These are phyloP conservation scores for Acanthamoeba rhysodes DNA, from an alignment of 208 protist genomes.

Conservation along the genomic window DNA sequence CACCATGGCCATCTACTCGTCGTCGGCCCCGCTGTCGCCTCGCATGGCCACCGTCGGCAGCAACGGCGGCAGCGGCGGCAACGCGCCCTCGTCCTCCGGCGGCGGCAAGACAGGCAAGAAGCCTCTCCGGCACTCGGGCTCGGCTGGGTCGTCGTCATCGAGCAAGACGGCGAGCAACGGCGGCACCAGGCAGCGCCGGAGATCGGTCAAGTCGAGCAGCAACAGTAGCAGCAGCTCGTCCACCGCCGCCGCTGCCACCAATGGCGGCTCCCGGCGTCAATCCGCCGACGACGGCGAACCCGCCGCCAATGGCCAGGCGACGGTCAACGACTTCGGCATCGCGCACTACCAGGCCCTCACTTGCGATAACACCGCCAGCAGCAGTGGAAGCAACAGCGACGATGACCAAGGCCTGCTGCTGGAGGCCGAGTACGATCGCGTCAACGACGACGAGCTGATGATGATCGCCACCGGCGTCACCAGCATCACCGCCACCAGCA, in stretches of 20 bases:
- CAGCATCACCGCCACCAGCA: not conserved
- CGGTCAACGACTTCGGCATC: not conserved
- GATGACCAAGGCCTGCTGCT: not conserved
- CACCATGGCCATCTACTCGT: not conserved
- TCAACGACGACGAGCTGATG: slow-evolving; percentile 1
- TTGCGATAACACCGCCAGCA: not conserved
- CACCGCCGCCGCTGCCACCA: no score
- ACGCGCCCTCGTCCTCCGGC: not conserved
- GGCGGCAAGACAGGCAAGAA: not conserved
- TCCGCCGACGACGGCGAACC: not conserved
- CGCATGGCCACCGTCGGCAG: not conserved
- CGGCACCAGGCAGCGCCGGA: no score
- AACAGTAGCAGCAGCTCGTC: not conserved
- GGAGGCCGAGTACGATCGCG: not conserved
- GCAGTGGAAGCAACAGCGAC: not conserved
- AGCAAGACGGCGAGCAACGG: not conserved
- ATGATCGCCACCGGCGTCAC: slow-evolving; percentile 1
- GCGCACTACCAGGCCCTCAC: not conserved
- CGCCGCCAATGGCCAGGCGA: not conserved
- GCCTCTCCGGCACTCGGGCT: not conserved
- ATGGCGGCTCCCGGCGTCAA: no score
- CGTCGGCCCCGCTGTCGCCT: not conserved
- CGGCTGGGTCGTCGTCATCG: not conserved
- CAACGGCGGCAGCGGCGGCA: not conserved
- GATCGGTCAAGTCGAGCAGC: not conserved